Percentiles rank a stretch among this genome's conserved stretches.
These are phyloP conservation scores for Apiotrichum domesticum DNA, from an alignment of 1,284 basidiomycete species.

Conservation along the genomic window DNA sequence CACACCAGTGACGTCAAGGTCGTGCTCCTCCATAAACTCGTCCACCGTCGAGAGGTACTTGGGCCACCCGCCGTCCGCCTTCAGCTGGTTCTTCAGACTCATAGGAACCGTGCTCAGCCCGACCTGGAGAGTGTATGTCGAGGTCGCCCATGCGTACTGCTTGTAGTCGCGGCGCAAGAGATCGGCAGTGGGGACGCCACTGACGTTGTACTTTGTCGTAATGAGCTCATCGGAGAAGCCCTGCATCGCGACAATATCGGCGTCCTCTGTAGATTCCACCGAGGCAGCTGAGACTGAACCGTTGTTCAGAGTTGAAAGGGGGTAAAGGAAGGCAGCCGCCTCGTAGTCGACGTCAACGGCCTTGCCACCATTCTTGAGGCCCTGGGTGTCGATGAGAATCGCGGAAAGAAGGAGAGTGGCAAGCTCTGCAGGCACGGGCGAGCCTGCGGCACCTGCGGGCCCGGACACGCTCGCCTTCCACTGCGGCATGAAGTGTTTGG, in stretches of 20 bases:
- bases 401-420: constrained; percentile 72
- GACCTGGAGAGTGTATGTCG: constrained; percentile 39
- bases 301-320: constrained; percentile 27
- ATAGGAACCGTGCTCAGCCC: constrained; percentile 77
- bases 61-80: constrained; percentile 46
- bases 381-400: constrained; percentile 76
- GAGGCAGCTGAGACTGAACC: neutral
- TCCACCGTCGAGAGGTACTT: constrained; percentile 53
- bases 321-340: constrained; percentile 57
- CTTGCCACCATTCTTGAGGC: constrained; percentile 67
- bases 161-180: constrained; percentile 90
- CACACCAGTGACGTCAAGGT: constrained; percentile 64
- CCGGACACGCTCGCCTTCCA: constrained; percentile 29
- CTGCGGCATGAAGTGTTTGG: constrained; percentile 51
- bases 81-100: constrained; percentile 55
- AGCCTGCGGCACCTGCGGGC: constrained; percentile 20
- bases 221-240: constrained; percentile 54
- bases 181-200: constrained; percentile 63
- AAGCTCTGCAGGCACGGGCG: constrained; percentile 52
- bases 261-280: too few relatives aligned
- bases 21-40: constrained; percentile 61
- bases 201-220: constrained; percentile 63
- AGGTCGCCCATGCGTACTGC: constrained; percentile 59
- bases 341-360: constrained; percentile 59
- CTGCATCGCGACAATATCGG: constrained; percentile 23